Base-by-base conservation (phyloP, 441 rosid species). In the Pelargonium myrrhifolium region DNA sequence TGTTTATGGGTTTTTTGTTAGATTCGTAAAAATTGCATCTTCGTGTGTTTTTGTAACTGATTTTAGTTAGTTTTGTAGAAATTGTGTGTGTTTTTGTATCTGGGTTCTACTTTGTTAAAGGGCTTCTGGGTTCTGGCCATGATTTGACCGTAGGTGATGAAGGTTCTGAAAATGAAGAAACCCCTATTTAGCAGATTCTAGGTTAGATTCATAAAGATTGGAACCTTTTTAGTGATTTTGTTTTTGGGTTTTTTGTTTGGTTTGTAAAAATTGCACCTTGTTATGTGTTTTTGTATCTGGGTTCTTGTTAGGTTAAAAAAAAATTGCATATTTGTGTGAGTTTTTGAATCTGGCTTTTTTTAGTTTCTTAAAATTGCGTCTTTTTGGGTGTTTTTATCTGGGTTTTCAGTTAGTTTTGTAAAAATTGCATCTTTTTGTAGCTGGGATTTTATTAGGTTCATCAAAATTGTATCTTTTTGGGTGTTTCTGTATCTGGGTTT, bases 151-250 rank as follows among this genome's bases (percentile, higher is more conserved):
- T 93, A 14, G 97, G 97, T 0, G 96, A 89, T 20, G 92, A 88
- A 75, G 72, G 77, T 39, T 88, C 97, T 28, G 96, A 88, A 90
- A 75, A 93, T 93, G 98, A 89, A 89, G 86, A 90, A 89, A 68
- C 87, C 97, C 69, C 97, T 97, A 0, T 93, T 93, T 76, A 85
- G 21, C 79, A 74, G 94, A 74, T 87, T 92, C 87, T 83, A 87
- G 43, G 98, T 92, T 81, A 75, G 77, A 70, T 65, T 51, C n/a
- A 2, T 31, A 6, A 28, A 0, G 18, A 35, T 59, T 12, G 9
- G 1, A 9, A 28, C n/a, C 12, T 37, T 12, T 45, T 45, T n/a
- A n/a, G 51, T 45, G 51, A 10, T 45, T 45, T 45, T 45, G 15
- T 15, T 0, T 45, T 15, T 45, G 51, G 51, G 51, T 45, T 12